Evolutionary conservation across 1,284 basidiomycete species (phyloP).

Genomic region (Tetrapyrgos nigripes): DNA sequence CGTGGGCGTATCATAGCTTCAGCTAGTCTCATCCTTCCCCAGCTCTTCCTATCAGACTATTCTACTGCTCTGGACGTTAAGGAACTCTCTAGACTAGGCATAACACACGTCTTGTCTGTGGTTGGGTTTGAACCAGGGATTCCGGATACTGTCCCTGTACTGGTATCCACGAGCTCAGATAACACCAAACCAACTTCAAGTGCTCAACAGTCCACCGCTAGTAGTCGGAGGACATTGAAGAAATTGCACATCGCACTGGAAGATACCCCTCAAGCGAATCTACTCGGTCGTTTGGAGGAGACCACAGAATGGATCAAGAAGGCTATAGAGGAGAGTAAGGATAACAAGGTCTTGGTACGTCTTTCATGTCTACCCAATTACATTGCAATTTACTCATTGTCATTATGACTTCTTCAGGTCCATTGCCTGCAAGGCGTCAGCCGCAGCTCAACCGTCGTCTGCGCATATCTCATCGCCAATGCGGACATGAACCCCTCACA

Average conservation of each 20-base stretch:
- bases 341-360: slow-evolving; percentile 67
- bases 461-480: slow-evolving; percentile 79
- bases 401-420: slow-evolving; percentile 42
- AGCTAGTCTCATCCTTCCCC: slow-evolving; percentile 61
- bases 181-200: background rate
- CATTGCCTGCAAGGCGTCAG: slow-evolving; percentile 88
- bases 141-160: slow-evolving; percentile 53
- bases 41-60: slow-evolving; percentile 71
- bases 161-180: too few species aligned
- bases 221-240: slow-evolving; percentile 42
- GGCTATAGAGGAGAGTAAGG: slow-evolving; percentile 58
- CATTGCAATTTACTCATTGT: too few species aligned
- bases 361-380: slow-evolving; percentile 43
- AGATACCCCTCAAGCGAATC: slow-evolving; percentile 60
- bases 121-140: slow-evolving; percentile 54
- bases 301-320: slow-evolving; percentile 69
- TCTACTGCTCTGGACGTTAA: slow-evolving; percentile 55
- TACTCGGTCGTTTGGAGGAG: slow-evolving; percentile 61
- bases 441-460: slow-evolving; percentile 81
- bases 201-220: background rate
- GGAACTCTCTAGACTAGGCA: slow-evolving; percentile 56
- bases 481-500: slow-evolving; percentile 58
- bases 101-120: slow-evolving; percentile 75
- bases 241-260: slow-evolving; percentile 61
- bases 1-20: background rate